phyloP scores from a whole-genome alignment of 345 rosid species.

The Microcos paniculata region DNA sequence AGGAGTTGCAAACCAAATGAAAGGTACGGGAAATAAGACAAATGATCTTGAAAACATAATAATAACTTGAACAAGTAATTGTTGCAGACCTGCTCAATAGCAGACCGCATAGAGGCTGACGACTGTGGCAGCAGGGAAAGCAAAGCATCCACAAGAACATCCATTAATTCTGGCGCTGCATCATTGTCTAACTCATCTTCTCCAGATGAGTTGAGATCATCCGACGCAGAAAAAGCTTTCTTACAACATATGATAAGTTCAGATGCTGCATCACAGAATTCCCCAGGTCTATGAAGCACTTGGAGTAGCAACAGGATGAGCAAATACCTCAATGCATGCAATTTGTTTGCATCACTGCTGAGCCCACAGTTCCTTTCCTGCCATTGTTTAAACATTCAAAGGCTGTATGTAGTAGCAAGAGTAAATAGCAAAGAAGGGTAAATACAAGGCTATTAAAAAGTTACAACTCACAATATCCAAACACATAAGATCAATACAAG shows the following conservation, averaged over 20 bases:
- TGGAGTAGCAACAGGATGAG: slow-evolving; percentile 86
- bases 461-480: background rate
- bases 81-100: slow-evolving; percentile 75
- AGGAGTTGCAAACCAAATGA: background rate
- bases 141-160: slow-evolving; percentile 83
- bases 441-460: background rate
- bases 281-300: slow-evolving; percentile 83
- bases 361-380: slow-evolving; percentile 73
- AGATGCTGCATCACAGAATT: slow-evolving; percentile 69
- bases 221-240: slow-evolving; percentile 64
- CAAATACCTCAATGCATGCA: slow-evolving; percentile 72
- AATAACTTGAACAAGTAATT: background rate
- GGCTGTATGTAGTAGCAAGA: background rate
- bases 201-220: slow-evolving; percentile 49
- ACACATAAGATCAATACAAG: background rate
- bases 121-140: slow-evolving; percentile 90
- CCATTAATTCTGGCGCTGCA: slow-evolving; percentile 70
- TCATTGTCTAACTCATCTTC: slow-evolving; percentile 65
- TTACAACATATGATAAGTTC: slow-evolving; percentile 86
- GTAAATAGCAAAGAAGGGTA: background rate
- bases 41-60: background rate
- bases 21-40: background rate
- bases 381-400: slow-evolving; percentile 21
- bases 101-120: slow-evolving; percentile 83
- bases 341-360: slow-evolving; percentile 43